Evolutionary conservation across 2,329 filamentous ascomycete genomes (phyloP).

Genomic region (Xylariales sp.): DNA sequence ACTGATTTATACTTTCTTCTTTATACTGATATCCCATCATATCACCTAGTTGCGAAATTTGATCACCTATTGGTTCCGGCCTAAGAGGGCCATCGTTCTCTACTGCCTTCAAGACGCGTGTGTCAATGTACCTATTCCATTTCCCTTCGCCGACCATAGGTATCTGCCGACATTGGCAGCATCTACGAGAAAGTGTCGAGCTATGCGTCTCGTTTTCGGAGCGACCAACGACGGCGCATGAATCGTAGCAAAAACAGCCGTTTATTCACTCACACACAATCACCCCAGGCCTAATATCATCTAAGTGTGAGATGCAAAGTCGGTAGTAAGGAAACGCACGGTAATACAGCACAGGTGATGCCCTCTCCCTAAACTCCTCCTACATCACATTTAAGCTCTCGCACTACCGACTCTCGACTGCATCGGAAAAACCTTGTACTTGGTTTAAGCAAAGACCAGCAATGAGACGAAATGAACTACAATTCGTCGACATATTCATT

Average conservation of each 20-base stretch:
- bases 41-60: not conserved
- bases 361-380: not conserved
- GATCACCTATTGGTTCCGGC: not conserved
- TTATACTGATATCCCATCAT: not conserved
- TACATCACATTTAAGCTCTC: not conserved
- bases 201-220: too few species aligned
- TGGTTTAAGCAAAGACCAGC: not conserved
- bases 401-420: not conserved
- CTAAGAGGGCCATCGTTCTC: not conserved
- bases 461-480: not conserved
- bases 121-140: constrained; percentile 1
- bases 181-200: too few species aligned
- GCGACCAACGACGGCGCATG: too few species aligned
- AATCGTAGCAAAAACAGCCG: too few species aligned
- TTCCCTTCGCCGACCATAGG: not conserved
- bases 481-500: not conserved
- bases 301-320: too few species aligned
- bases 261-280: too few species aligned
- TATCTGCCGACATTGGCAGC: too few species aligned
- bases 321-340: not conserved
- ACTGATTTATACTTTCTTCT: too few species aligned
- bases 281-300: too few species aligned
- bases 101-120: not conserved
- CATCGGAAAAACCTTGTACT: not conserved
- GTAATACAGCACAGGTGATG: not conserved